phyloP scores from a whole-genome alignment of 345 rosid species.

The Sonneratia alba region DNA sequence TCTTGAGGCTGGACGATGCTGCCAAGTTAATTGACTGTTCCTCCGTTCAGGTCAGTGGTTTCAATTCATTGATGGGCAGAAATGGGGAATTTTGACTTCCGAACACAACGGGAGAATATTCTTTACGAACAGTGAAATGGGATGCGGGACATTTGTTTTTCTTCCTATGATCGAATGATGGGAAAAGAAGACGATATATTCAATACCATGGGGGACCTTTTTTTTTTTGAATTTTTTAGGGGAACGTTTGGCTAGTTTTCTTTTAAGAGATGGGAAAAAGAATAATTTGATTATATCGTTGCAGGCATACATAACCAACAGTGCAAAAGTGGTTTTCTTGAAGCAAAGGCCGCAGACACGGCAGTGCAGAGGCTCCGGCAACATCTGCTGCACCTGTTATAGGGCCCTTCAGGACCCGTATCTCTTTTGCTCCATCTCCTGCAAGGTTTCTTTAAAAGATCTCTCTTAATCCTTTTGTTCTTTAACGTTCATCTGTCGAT shows the following conservation, averaged over 20 bases:
- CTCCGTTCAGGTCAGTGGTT: constrained; percentile 38
- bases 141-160: no score
- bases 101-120: not conserved
- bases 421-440: constrained; percentile 20
- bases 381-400: constrained; percentile 38
- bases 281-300: not conserved
- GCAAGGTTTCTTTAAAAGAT: constrained; percentile 18
- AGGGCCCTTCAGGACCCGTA: constrained; percentile 35
- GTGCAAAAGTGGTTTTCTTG: constrained; percentile 56
- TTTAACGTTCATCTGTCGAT: not conserved
- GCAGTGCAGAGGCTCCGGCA: constrained; percentile 39
- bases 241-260: not conserved
- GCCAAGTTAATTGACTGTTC: constrained; percentile 46
- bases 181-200: not conserved
- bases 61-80: not conserved
- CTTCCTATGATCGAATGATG: not conserved
- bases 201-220: not conserved
- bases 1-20: constrained; percentile 37
- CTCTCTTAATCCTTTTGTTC: not conserved
- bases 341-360: constrained; percentile 44
- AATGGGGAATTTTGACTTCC: constrained; percentile 3
- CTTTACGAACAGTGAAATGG: no score
- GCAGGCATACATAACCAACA: constrained; percentile 57
- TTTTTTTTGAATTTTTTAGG: not conserved
- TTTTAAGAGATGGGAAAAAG: not conserved